phyloP scores from a whole-genome alignment of 1,284 basidiomycete genomes.

The Tilletiopsis washingtonensis region DNA sequence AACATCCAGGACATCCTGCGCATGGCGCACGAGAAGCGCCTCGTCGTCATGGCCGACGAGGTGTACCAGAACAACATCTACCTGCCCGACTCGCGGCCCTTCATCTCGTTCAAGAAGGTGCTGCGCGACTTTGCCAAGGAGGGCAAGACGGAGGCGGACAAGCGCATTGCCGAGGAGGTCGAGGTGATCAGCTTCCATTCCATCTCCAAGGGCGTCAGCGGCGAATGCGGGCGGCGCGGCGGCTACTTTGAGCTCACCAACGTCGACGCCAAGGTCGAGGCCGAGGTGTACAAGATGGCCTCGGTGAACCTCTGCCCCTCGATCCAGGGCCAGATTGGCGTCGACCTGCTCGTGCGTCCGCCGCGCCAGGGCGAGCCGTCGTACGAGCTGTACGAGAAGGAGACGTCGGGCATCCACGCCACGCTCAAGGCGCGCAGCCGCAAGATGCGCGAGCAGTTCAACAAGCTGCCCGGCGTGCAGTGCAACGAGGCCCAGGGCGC shows the following conservation, averaged over 20 bases:
- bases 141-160: slow-evolving; percentile 17
- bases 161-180: slow-evolving; percentile 27
- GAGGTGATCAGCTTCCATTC: slow-evolving; percentile 44
- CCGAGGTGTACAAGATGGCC: slow-evolving; percentile 43
- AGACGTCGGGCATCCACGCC: slow-evolving; percentile 26
- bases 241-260: slow-evolving; percentile 45
- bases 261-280: slow-evolving; percentile 37
- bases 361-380: slow-evolving; percentile 28
- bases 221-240: slow-evolving; percentile 43
- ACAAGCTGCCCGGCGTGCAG: slow-evolving; percentile 26
- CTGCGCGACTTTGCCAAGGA: slow-evolving; percentile 27
- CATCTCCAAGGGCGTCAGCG: slow-evolving; percentile 43
- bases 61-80: slow-evolving; percentile 46
- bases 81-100: slow-evolving; percentile 34
- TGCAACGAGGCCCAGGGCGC: slow-evolving; percentile 60
- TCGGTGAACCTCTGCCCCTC: slow-evolving; percentile 41
- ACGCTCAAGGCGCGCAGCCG: slow-evolving; percentile 30
- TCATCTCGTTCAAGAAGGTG: slow-evolving; percentile 44
- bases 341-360: slow-evolving; percentile 43
- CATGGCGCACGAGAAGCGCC: slow-evolving; percentile 35
- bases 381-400: slow-evolving; percentile 31
- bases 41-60: slow-evolving; percentile 45
- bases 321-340: slow-evolving; percentile 43
- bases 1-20: slow-evolving; percentile 38
- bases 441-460: slow-evolving; percentile 33